phyloP scores from a whole-genome alignment of 1,284 basidiomycete genomes.

The Caloboletus firmus region DNA sequence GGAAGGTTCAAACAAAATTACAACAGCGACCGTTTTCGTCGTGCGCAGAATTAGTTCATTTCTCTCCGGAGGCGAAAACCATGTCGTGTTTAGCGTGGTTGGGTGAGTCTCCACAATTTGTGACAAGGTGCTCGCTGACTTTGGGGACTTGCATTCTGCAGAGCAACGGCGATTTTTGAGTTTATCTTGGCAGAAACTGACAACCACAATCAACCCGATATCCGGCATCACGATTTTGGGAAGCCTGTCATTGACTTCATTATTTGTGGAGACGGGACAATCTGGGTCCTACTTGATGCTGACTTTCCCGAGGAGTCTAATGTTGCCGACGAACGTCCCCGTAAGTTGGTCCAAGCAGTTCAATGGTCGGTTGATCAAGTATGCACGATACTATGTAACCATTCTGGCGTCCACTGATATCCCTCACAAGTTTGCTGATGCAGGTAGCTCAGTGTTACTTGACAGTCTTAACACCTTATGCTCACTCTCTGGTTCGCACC shows the following conservation, averaged over 20 bases:
- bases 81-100: slow-evolving; percentile 62
- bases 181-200: slow-evolving; percentile 41
- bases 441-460: slow-evolving; percentile 14
- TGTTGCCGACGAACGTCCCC: slow-evolving; percentile 39
- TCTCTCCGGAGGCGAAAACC: slow-evolving; percentile 32
- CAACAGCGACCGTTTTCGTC: slow-evolving; percentile 47
- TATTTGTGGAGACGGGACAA: slow-evolving; percentile 37
- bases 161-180: slow-evolving; percentile 67
- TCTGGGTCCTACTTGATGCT: slow-evolving; percentile 55
- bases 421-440: slow-evolving; percentile 22
- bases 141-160: slow-evolving; percentile 31
- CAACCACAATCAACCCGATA: slow-evolving; percentile 24
- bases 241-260: slow-evolving; percentile 62
- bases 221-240: slow-evolving; percentile 51
- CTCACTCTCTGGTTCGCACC: slow-evolving; percentile 25
- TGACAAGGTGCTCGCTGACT: background rate
- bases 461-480: slow-evolving; percentile 35
- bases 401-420: background rate
- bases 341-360: slow-evolving; percentile 17
- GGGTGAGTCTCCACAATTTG: slow-evolving; percentile 49
- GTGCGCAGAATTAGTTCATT: slow-evolving; percentile 26
- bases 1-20: slow-evolving; percentile 15
- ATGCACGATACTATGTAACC: background rate
- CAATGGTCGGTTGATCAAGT: slow-evolving; percentile 25
- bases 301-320: slow-evolving; percentile 32